A percentile compares a stretch with the other conserved stretches of the same genome.
These are phyloP conservation scores for Leptographium flavum DNA, from an alignment of 2,329 filamentous ascomycete genomes.

Conservation along the genomic window DNA sequence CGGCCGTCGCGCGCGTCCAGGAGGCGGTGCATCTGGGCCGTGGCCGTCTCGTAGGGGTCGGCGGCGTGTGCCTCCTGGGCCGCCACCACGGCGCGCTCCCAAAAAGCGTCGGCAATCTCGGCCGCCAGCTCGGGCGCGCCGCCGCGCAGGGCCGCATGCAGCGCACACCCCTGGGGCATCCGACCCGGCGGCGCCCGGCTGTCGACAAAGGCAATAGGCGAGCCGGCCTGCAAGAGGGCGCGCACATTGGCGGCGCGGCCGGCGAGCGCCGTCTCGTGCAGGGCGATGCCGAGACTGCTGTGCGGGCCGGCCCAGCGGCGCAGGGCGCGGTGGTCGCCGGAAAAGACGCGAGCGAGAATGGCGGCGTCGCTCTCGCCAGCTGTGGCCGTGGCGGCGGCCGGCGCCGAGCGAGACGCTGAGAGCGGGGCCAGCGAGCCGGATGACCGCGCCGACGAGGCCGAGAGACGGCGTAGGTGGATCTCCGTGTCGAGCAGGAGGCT, in stretches of 20 bases:
- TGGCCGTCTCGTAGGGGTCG: neutral
- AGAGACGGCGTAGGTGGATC: neutral
- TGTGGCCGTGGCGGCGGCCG: neutral
- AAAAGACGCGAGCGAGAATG: constrained; percentile 3
- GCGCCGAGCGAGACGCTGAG: neutral
- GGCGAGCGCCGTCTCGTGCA: constrained; percentile 5
- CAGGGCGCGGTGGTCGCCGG: neutral
- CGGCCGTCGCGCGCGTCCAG: constrained; percentile 6
- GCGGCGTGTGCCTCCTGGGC: neutral
- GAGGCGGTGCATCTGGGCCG: constrained; percentile 1
- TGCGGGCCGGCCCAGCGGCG: constrained; percentile 4
- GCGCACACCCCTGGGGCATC: constrained; percentile 1
- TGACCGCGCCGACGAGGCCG: neutral
- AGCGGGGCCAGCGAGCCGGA: neutral
- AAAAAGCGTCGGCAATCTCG: constrained; percentile 3
- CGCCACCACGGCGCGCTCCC: neutral
- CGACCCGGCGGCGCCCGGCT: neutral
- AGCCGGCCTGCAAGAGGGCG: constrained; percentile 12
- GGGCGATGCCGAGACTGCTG: constrained; percentile 4
- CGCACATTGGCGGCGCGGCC: constrained; percentile 8
- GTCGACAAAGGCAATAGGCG: constrained; percentile 6
- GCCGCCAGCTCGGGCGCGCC: constrained; percentile 6
- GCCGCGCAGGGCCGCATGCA: constrained; percentile 11
- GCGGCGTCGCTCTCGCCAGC: neutral
- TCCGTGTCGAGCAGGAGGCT: neutral